Base-by-base conservation (phyloP, 371 early-diverging fungal species). In the Rhizopus stolonifer region DNA sequence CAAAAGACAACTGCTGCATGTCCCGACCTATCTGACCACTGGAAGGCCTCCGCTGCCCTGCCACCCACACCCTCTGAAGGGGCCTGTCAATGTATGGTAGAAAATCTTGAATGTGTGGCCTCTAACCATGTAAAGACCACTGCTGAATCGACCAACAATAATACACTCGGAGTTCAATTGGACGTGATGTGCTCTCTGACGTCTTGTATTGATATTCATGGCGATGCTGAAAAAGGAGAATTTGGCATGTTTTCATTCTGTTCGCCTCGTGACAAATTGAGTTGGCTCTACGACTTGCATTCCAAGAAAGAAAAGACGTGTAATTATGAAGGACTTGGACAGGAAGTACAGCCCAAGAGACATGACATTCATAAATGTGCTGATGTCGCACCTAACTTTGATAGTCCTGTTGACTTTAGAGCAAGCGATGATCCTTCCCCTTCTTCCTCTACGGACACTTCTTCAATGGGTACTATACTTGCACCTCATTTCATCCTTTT, bases 21-120 rank as follows among this genome's bases (percentile, higher is more conserved):
- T 54, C 92, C 90, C 2, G 45, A 69, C 9, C 61, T 65, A 31
- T 61, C 68, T 34, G 46, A 61, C 8, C 71, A 46, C 11, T 91
- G 90, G 90, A 73, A 74, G 29, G 81, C 85, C 11, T 76, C 75
- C 10, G 61, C 62, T 4, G 58, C 49, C 4, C 55, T 91, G 14
- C 86, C 91, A 11, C 85, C 88, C 0, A 87, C 88, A 0, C 92
- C 92, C 2, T 86, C 84, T 0, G 65, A 72, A 6, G 74, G 77
- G 18, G 79, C 79, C 15, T 91, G 92, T 59, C 63, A 77, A 15
- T 88, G 89, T 67, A 84, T 89, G 85, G 61, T 78, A 26, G 70
- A 82, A 22, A 79, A 85, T 6, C 62, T 88, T 39, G 60, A 72
- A 32, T 89, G 89, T 60, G 72, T 77, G 5, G 77, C 74, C 3